A percentile compares a stretch with the other conserved stretches of the same genome.
phyloP scores from a whole-genome alignment of 176 grass and related monocot species.

The Ensete ventricosum region DNA sequence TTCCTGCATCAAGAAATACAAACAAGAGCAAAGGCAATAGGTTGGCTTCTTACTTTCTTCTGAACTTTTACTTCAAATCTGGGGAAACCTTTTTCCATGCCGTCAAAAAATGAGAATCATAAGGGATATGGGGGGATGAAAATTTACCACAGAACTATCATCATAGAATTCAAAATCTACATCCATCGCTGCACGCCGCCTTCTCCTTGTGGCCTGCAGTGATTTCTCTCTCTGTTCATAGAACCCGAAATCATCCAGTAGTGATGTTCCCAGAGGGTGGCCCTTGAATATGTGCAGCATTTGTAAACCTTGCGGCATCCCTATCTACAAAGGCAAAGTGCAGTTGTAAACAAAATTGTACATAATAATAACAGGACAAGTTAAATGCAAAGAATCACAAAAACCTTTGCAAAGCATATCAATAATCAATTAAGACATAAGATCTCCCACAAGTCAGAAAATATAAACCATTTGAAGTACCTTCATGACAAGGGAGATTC shows the following conservation, averaged over 20 bases:
- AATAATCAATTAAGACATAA: too few relatives aligned
- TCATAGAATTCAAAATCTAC: constrained; percentile 11
- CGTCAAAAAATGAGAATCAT: neutral
- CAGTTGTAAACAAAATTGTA: neutral
- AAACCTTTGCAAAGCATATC: too few relatives aligned
- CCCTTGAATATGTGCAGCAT: constrained; percentile 70
- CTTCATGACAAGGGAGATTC: too few relatives aligned
- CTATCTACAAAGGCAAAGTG: constrained; percentile 37
- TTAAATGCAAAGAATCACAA: too few relatives aligned
- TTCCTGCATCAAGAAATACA: neutral
- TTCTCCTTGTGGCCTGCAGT: constrained; percentile 17
- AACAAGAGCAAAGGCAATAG: neutral
- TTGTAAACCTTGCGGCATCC: constrained; percentile 58
- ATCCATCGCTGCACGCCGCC: constrained; percentile 14
- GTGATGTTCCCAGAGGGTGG: constrained; percentile 29
- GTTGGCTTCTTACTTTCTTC: neutral
- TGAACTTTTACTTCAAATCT: neutral
- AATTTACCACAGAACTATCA: constrained; percentile 30
- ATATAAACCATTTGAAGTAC: too few relatives aligned
- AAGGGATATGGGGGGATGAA: neutral
- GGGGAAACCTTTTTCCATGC: neutral
- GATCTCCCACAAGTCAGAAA: too few relatives aligned
- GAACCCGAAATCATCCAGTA: constrained; percentile 61
- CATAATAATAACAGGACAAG: too few relatives aligned
- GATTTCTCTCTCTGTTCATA: constrained; percentile 45